phyloP scores from a whole-genome alignment of 306 rosid genomes.

The Cucumis cinereus region DNA sequence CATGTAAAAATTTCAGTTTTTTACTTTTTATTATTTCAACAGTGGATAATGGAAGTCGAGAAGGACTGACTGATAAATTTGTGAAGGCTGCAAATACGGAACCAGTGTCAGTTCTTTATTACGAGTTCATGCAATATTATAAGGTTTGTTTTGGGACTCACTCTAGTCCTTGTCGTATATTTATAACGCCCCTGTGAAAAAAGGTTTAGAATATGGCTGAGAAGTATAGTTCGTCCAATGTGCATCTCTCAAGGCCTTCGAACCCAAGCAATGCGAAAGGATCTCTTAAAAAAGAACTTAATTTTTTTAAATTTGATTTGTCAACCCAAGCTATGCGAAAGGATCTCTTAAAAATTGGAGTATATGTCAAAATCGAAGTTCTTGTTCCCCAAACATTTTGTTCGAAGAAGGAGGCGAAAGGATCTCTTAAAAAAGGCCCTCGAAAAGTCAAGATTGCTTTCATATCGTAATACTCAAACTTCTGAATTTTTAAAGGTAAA shows the following conservation, averaged over 20 bases:
- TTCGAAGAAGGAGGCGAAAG: too few relatives aligned
- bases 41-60: constrained; percentile 94
- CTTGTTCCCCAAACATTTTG: too few relatives aligned
- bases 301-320: too few relatives aligned
- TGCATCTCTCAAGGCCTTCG: neutral
- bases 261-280: too few relatives aligned
- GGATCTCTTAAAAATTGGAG: too few relatives aligned
- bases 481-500: too few relatives aligned
- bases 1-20: neutral
- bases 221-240: neutral
- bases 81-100: constrained; percentile 78
- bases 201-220: neutral
- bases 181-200: neutral
- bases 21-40: constrained; percentile 20
- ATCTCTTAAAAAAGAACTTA: too few relatives aligned
- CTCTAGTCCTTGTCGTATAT: neutral
- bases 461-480: too few relatives aligned
- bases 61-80: constrained; percentile 89
- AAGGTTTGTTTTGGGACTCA: constrained; percentile 40
- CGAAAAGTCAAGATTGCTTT: too few relatives aligned
- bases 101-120: constrained; percentile 92
- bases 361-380: too few relatives aligned
- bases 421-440: too few relatives aligned
- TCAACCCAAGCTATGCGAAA: too few relatives aligned
- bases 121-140: constrained; percentile 97